A percentile compares a stretch with the other conserved stretches of the same genome.
Conservation (phyloP, 805 yeast genomes). For the Kodamaea kaohsiungensis region DNA sequence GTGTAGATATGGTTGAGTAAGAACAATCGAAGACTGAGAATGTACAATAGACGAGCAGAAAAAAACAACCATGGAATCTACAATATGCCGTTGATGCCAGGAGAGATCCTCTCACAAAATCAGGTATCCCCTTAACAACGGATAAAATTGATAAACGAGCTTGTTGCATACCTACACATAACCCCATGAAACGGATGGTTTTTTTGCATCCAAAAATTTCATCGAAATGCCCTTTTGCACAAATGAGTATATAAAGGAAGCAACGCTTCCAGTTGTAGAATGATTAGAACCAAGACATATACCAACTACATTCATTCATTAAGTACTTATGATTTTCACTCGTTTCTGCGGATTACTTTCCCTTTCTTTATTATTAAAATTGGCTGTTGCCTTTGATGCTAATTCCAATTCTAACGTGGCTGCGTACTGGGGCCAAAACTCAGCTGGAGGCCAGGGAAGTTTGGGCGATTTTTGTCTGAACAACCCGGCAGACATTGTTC, state of each 20-base stretch:
- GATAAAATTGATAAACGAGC: neutral
- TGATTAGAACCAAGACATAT: neutral
- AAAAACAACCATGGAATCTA: neutral
- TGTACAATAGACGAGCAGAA: neutral
- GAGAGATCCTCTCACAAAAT: neutral
- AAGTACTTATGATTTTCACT: constrained; percentile 1
- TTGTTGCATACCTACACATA: neutral
- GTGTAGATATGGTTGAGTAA: too few relatives aligned
- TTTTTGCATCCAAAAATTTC: neutral
- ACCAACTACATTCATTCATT: constrained; percentile 6
- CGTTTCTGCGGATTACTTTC: constrained; percentile 1
- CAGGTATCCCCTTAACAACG: neutral
- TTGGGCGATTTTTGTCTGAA: constrained; percentile 14
- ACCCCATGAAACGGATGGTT: neutral
- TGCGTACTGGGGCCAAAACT: constrained; percentile 87
- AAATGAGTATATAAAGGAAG: neutral
- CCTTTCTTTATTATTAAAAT: neutral
- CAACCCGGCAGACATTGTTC: constrained; percentile 7
- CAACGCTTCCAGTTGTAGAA: neutral
- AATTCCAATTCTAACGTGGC: constrained; percentile 61
- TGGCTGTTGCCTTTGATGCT: constrained; percentile 26
- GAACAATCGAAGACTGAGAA: neutral
- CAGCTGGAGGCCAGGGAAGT: constrained; percentile 47
- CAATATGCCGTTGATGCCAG: neutral
- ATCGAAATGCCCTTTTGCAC: neutral